Evolutionary conservation across 1,139 yeast species (phyloP).

Genomic region (Pichia sp.): DNA sequence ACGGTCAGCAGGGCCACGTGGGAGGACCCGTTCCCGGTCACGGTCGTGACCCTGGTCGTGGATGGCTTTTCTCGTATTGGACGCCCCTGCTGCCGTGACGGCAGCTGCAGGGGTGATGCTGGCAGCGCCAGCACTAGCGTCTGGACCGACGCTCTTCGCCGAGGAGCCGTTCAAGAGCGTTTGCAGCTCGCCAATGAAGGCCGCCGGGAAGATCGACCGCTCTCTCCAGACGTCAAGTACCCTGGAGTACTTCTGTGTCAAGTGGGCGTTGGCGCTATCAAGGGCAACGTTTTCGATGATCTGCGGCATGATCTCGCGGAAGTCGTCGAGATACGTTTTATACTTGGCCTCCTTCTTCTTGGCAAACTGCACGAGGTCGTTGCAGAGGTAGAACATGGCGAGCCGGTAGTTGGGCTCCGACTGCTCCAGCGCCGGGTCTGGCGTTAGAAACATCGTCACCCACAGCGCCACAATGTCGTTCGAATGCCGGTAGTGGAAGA

Average conservation of each 20-base stretch:
- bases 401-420: conserved; percentile 47
- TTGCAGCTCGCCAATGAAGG: conserved; percentile 25
- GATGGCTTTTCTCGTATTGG: not conserved
- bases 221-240: conserved; percentile 75
- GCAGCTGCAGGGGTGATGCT: not conserved
- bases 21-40: not conserved
- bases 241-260: conserved; percentile 52
- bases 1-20: not conserved
- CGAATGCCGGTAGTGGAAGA: conserved; percentile 71
- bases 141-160: not conserved
- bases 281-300: conserved; percentile 36
- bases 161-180: conserved; percentile 9
- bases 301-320: conserved; percentile 40
- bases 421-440: conserved; percentile 24
- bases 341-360: conserved; percentile 57
- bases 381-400: conserved; percentile 66
- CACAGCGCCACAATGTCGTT: conserved; percentile 58
- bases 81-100: not conserved
- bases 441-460: conserved; percentile 41
- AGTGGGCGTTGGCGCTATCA: conserved; percentile 16
- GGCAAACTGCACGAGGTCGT: conserved; percentile 82
- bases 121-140: not conserved
- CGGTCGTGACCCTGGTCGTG: not conserved
- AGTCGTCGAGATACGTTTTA: conserved; percentile 56
- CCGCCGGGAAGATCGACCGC: conserved; percentile 47